phyloP scores from a whole-genome alignment of 2,329 filamentous ascomycete genomes.

The Sporothrix phasma region DNA sequence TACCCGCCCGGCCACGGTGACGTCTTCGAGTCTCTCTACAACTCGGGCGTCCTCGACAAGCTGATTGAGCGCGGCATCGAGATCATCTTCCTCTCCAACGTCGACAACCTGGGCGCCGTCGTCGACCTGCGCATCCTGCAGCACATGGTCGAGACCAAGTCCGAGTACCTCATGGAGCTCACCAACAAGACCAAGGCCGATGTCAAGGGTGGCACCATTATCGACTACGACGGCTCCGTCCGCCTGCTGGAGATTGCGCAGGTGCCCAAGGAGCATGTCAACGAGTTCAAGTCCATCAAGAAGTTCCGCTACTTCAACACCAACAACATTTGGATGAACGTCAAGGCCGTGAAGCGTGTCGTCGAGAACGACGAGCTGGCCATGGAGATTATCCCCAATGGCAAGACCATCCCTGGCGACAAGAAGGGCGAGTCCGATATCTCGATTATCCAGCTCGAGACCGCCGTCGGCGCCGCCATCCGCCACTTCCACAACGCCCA shows the following conservation, averaged over 20 bases:
- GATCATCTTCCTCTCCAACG: constrained; percentile 97
- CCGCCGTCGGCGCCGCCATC: constrained; percentile 94
- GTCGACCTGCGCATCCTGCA: constrained; percentile 97
- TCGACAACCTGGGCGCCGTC: constrained; percentile 95
- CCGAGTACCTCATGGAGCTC: constrained; percentile 99
- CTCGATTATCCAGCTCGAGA: constrained; percentile 96
- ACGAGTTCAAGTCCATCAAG: constrained; percentile 99
- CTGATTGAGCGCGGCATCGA: constrained; percentile 91
- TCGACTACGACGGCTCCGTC: constrained; percentile 95
- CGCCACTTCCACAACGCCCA: constrained; percentile 98
- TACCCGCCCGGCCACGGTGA: constrained; percentile 98
- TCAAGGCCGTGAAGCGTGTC: constrained; percentile 94
- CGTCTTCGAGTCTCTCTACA: constrained; percentile 98
- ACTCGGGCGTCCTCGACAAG: constrained; percentile 96
- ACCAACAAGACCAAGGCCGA: constrained; percentile 99
- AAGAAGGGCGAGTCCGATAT: constrained; percentile 99
- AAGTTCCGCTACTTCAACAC: constrained; percentile 99
- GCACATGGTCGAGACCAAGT: constrained; percentile 96
- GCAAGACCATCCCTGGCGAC: constrained; percentile 95
- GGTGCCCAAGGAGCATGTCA: constrained; percentile 98
- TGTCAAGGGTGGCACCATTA: constrained; percentile 99
- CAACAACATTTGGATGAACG: constrained; percentile 99
- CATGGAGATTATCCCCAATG: constrained; percentile 99
- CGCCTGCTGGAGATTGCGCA: constrained; percentile 97
- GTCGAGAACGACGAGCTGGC: constrained; percentile 97